Evolutionary conservation across 2,329 filamentous ascomycete species (phyloP), one percentile per base, ranked within the genome.

Genomic region (Scleromitrula shiraiana): DNA sequence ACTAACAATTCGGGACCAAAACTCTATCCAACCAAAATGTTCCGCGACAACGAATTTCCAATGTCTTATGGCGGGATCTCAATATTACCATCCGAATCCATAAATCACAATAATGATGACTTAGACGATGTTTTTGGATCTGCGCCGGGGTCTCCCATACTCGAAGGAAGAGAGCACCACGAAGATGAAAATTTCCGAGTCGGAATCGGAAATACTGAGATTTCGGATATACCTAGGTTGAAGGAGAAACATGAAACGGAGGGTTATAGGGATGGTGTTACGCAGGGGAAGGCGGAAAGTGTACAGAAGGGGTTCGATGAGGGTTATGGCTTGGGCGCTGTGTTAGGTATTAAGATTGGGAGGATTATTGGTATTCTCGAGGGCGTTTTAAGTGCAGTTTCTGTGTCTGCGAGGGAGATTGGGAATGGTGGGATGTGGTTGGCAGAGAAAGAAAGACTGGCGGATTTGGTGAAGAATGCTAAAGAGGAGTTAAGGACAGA

Each of bases 291-390:
- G 65, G 77, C 78, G 22, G 69, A 74, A 40, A 84, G 81, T 59
- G 79, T 96, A 22, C 93, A 98, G 67, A 74, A 74, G 12, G 91
- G 91, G 0, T 97, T 98, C 62, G 93, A 98, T 64, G 87, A 91
- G 55, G 91, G 91, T 0, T 97, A 89, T 64, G 74, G 80, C 12
- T 73, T 97, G 0, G 93, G 93, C 10, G 90, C 88, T 1, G 81
- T 83, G 43, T 70, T 97, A 24, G 93, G 91, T 0, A 65, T 85
- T 54, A 74, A 75, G 23, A 83, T 82, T 0, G 93, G 93, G 0
- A 80, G 80, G 55, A 68, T 94, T 10, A 65, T 95, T 3, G 93
- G 93, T 0, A 69, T 87, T 4, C 62, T 96, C 5, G 87, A 95
- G 60, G 88, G 85, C 0, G 67, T 95, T 17, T 66, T 71, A 1